A percentile compares a stretch with the other conserved stretches of the same genome.
Evolutionary conservation across 192 early-diverging fungal genomes (phyloP).

Genomic region (Coemansia brasiliensis): DNA sequence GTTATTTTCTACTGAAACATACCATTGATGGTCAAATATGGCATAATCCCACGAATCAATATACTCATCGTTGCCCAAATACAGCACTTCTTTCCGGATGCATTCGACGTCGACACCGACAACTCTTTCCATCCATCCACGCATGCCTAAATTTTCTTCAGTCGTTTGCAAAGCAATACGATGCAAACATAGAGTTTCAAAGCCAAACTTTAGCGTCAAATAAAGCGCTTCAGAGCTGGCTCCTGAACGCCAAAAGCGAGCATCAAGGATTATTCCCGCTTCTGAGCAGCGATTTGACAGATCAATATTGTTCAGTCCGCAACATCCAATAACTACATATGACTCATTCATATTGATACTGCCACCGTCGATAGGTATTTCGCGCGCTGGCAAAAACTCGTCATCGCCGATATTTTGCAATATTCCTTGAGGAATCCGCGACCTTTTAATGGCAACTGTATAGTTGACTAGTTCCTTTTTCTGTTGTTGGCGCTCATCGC

Average conservation of each 20-base stretch:
- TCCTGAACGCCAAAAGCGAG: conserved; percentile 43
- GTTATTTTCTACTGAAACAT: conserved; percentile 12
- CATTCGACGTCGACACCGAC: conserved; percentile 30
- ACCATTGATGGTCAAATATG: conserved; percentile 42
- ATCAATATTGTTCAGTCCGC: conserved; percentile 37
- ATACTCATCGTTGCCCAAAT: conserved; percentile 26
- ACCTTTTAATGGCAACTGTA: conserved; percentile 25
- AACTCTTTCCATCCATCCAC: conserved; percentile 46
- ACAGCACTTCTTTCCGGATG: conserved; percentile 40
- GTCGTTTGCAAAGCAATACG: conserved; percentile 41
- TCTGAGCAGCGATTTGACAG: conserved; percentile 19
- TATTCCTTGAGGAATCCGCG: conserved; percentile 25
- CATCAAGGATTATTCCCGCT: conserved; percentile 44
- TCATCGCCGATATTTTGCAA: conserved; percentile 12
- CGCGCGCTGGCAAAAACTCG: conserved; percentile 30
- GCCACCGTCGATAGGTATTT: conserved; percentile 24
- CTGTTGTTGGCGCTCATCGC: conserved; percentile 24
- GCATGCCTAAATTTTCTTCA: conserved; percentile 37
- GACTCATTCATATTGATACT: conserved; percentile 32
- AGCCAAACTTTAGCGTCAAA: conserved; percentile 40
- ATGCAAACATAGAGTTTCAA: conserved; percentile 32
- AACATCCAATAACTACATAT: conserved; percentile 43
- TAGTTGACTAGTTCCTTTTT: conserved; percentile 37
- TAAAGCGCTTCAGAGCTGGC: conserved; percentile 40
- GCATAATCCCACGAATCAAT: conserved; percentile 48